A percentile compares a stretch with the other conserved stretches of the same genome.
phyloP scores from a whole-genome alignment of 306 rosid species.

The Boehmeria nivea region DNA sequence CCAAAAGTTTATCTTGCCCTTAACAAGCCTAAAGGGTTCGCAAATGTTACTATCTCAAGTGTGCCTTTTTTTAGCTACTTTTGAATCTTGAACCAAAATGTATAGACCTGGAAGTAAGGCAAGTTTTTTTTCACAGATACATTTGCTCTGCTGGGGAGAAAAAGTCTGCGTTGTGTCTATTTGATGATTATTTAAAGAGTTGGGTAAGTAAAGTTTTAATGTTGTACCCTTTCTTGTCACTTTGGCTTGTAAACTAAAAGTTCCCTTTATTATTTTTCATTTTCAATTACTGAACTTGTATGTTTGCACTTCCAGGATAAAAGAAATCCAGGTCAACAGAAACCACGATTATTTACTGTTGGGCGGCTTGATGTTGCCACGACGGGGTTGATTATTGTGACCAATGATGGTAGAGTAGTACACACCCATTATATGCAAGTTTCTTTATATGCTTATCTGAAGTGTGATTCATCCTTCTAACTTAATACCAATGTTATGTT shows the following conservation, averaged over 20 bases:
- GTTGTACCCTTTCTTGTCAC: background rate
- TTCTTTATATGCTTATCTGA: conserved; percentile 4
- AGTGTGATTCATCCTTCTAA: conserved; percentile 17
- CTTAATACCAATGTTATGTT: conserved; percentile 13
- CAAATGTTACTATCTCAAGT: conserved; percentile 7
- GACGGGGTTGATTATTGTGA: conserved; percentile 84
- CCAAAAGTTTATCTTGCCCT: conserved; percentile 80
- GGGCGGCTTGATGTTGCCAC: conserved; percentile 99
- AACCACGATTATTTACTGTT: conserved; percentile 77
- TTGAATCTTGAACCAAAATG: background rate
- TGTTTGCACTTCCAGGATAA: conserved; percentile 47
- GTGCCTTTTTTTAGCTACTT: conserved; percentile 7
- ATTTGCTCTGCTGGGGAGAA: conserved; percentile 84
- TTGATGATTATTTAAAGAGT: conserved; percentile 62
- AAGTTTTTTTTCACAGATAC: conserved; percentile 43
- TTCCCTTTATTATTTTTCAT: background rate
- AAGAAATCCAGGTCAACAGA: conserved; percentile 54
- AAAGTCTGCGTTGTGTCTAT: conserved; percentile 58
- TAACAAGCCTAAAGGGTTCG: conserved; percentile 98
- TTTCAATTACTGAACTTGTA: background rate
- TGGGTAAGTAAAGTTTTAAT: conserved; percentile 58
- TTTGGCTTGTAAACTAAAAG: background rate
- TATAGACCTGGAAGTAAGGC: conserved; percentile 7
- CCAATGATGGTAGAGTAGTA: conserved; percentile 69
- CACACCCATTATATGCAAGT: too few relatives aligned